Base-by-base conservation (phyloP, 495 filamentous ascomycete genomes). In the Penicillium steckii region DNA sequence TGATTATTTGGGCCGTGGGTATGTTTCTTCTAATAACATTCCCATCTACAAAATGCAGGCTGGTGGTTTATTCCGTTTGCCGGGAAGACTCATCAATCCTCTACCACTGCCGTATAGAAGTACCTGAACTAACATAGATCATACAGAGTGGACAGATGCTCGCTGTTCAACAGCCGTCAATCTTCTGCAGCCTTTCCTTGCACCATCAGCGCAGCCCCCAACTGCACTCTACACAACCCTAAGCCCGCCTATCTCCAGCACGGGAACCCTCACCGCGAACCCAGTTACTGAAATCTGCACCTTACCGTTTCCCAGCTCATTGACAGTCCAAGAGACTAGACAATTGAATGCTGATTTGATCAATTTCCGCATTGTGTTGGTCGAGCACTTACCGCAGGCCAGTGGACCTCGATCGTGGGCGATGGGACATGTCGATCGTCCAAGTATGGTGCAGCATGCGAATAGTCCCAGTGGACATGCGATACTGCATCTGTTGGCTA, bases 1-100 rank as follows among this genome's bases (percentile, higher is more conserved):
- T 52, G 4, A 41, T 75, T 7, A 61, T 71, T n/a, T 77, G 72
- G 74, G 71, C 63, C 5, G 56, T 75, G 44, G 64, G 74, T 77
- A 24, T 24, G 59, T 61, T 7, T 12, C 25, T 3, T 40, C 19
- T 9, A 26, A 27, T 21, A 29, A 19, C 23, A 30, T 37, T 32
- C 30, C 26, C 8, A 27, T 47, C 9, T 27, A 21, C 25, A 12
- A n/a, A 3, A 12, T 15, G 47, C 3, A 8, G 12, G 8, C 5
- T 12, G 13, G 35, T 2, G 35, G 3, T 38, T 15, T 2, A 19
- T n/a, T n/a, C n/a, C n/a, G n/a, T n/a, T n/a, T n/a, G n/a, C n/a
- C 6, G n/a, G 8, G 35, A 1, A 15, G 15, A 38, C 8, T 0
- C 15, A 38, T 38, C 4, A 38, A 6, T 12, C 27, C 12, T 6